Percentiles rank a stretch among this genome's conserved stretches.
Conservation (phyloP, 352 stramenopile genomes). For the Phytophthora idaei region DNA sequence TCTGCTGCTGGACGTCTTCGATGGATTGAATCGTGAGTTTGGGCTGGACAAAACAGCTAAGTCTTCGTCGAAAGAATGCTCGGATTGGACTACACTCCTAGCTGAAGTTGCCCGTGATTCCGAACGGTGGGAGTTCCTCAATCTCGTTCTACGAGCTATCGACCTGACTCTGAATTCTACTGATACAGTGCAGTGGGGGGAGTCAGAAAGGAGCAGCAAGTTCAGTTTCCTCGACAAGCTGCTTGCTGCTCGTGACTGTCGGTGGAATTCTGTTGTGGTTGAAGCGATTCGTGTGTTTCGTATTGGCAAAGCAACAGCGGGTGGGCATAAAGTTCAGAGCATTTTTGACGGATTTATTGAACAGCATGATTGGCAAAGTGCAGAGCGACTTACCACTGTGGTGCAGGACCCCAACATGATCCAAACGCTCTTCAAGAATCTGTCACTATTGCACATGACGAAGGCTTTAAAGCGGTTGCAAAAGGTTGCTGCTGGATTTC, state of each 20-base stretch:
- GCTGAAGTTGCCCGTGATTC: slow-evolving; percentile 28
- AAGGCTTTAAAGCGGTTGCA: slow-evolving; percentile 65
- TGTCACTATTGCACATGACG: slow-evolving; percentile 46
- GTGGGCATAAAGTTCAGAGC: slow-evolving; percentile 7
- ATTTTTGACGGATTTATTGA: slow-evolving; percentile 40
- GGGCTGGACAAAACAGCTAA: not conserved
- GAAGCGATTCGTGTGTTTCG: slow-evolving; percentile 54
- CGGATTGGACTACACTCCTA: slow-evolving; percentile 33
- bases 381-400: slow-evolving; percentile 41
- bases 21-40: slow-evolving; percentile 19
- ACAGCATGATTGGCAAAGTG: slow-evolving; percentile 57
- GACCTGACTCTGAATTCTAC: slow-evolving; percentile 26
- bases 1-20: slow-evolving; percentile 62
- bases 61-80: slow-evolving; percentile 7
- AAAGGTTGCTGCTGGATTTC: slow-evolving; percentile 20
- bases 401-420: slow-evolving; percentile 35
- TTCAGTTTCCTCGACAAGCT: slow-evolving; percentile 34
- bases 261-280: slow-evolving; percentile 59
- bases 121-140: slow-evolving; percentile 50
- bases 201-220: slow-evolving; percentile 4
- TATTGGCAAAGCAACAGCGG: slow-evolving; percentile 16
- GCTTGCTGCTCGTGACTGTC: slow-evolving; percentile 25
- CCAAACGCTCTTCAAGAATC: slow-evolving; percentile 34
- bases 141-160: slow-evolving; percentile 45
- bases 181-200: slow-evolving; percentile 6